These are phyloP conservation scores for Tricharina praecox DNA, from an alignment of 495 filamentous ascomycete genomes.

Conservation along the genomic window DNA sequence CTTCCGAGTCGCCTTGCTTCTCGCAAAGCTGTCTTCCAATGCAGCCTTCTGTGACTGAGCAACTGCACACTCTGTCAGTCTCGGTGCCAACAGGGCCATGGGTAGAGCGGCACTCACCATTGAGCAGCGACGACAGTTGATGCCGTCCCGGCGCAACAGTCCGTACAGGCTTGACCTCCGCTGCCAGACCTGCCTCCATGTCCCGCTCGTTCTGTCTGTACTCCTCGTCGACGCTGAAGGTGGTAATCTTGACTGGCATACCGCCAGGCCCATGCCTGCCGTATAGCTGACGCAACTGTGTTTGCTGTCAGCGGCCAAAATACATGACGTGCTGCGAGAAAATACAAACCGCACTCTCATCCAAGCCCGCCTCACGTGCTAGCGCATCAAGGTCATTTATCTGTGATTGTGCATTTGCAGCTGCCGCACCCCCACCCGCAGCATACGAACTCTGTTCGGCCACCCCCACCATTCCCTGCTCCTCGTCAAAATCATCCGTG, in stretches of 20 bases:
- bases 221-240: constrained; percentile 26
- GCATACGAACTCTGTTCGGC: not conserved
- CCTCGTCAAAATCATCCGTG: not conserved
- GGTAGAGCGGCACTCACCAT: constrained; percentile 10
- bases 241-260: constrained; percentile 19
- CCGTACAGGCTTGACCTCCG: constrained; percentile 26
- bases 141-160: constrained; percentile 25
- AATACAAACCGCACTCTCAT: constrained; percentile 19
- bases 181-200: constrained; percentile 17
- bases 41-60: constrained; percentile 26
- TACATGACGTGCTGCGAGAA: no score
- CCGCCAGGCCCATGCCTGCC: constrained; percentile 20
- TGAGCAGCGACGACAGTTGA: constrained; percentile 23
- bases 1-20: constrained; percentile 25
- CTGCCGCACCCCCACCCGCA: not conserved
- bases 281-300: constrained; percentile 27
- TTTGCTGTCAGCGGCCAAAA: constrained; percentile 6
- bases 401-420: not conserved
- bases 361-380: constrained; percentile 17
- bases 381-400: constrained; percentile 19
- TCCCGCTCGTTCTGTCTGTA: constrained; percentile 25
- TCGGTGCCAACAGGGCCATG: not conserved
- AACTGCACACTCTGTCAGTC: constrained; percentile 7
- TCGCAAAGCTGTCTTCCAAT: constrained; percentile 24
- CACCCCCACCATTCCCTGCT: not conserved